These are phyloP conservation scores for Conticribra weissflogii DNA, from an alignment of 108 stramenopile genomes.

Conservation along the genomic window DNA sequence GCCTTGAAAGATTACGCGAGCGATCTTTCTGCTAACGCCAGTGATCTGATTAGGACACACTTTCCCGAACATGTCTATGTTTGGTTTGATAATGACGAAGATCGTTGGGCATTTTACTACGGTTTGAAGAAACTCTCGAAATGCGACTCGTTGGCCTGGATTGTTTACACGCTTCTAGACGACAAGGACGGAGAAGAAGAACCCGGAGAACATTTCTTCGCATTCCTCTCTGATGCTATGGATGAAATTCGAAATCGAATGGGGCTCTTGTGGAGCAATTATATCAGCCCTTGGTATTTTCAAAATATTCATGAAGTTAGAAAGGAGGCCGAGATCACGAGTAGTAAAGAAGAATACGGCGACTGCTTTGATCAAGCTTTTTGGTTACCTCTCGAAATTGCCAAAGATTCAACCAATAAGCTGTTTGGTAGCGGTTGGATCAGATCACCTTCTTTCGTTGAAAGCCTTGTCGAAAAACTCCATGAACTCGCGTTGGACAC, in stretches of 20 bases:
- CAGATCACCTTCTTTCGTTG: conserved; percentile 1
- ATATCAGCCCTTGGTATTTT: not conserved
- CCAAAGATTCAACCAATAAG: conserved; percentile 6
- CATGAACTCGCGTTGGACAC: not conserved
- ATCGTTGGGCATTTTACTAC: conserved; percentile 78
- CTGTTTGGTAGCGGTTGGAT: conserved; percentile 25
- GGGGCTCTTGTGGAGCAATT: conserved; percentile 20
- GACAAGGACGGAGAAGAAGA: conserved; percentile 55
- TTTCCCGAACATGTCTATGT: conserved; percentile 74
- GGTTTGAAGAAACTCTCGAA: conserved; percentile 46
- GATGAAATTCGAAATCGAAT: conserved; percentile 20
- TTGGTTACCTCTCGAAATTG: conserved; percentile 2
- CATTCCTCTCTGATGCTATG: conserved; percentile 45
- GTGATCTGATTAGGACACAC: conserved; percentile 9
- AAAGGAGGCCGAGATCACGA: not conserved
- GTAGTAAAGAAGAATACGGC: conserved; percentile 7
- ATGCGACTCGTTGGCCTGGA: conserved; percentile 36
- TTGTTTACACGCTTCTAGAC: conserved; percentile 58
- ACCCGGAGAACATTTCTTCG: too few species aligned
- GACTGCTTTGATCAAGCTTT: not conserved
- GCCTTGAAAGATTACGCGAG: conserved; percentile 9
- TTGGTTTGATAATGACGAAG: conserved; percentile 60
- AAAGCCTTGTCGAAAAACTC: not conserved
- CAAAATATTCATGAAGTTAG: conserved; percentile 9
- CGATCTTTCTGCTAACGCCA: not conserved